A percentile compares a stretch with the other conserved stretches of the same genome.
These are phyloP conservation scores for Jatropha podagrica DNA, from an alignment of 441 rosid genomes.

Conservation along the genomic window DNA sequence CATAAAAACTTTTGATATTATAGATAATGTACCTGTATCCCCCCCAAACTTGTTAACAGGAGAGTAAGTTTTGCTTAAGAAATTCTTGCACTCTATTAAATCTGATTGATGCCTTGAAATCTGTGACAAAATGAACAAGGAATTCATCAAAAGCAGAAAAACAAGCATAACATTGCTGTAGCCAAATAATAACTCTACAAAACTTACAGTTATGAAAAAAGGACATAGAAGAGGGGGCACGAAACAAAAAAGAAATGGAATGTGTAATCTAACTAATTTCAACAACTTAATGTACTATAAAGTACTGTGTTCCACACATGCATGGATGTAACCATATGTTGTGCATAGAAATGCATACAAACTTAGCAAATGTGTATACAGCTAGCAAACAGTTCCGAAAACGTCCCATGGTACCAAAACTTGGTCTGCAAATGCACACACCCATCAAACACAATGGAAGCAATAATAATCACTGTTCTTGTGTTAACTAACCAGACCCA, in stretches of 20 bases:
- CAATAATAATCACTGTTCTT: not conserved
- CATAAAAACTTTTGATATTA: not conserved
- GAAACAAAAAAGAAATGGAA: not conserved
- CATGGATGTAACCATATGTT: not conserved
- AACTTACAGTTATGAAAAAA: not conserved
- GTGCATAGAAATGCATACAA: not conserved
- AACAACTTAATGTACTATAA: not conserved
- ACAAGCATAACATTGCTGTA: not conserved
- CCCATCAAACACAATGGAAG: not conserved
- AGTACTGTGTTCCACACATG: not conserved
- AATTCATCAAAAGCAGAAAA: constrained; percentile 6
- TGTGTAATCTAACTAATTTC: not conserved
- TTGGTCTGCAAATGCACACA: not conserved
- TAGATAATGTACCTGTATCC: constrained; percentile 38
- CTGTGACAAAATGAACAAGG: constrained; percentile 31
- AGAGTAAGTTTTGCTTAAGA: constrained; percentile 43
- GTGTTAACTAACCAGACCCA: not conserved
- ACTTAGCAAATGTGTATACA: not conserved
- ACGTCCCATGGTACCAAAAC: not conserved
- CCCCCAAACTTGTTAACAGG: constrained; percentile 38
- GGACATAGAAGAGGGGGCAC: not conserved
- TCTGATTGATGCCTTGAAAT: constrained; percentile 56
- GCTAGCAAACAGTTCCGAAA: not conserved
- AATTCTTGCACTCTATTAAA: constrained; percentile 41
- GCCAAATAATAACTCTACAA: not conserved